Conservation (phyloP, 371 early-diverging fungal species). For the Apophysomyces trapeziformis region DNA sequence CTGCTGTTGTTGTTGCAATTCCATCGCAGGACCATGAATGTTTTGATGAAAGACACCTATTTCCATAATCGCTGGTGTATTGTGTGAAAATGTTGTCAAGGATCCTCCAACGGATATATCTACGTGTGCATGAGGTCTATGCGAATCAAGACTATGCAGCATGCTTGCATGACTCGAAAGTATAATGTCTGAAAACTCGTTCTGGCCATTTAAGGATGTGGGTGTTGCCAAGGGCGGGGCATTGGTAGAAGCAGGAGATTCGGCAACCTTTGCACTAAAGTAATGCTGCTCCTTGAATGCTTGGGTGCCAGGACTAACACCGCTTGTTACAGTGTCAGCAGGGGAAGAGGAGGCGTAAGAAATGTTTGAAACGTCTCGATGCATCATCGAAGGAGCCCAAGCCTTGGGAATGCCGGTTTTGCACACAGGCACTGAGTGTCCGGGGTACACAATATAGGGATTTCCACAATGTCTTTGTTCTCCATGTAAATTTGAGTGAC, state of each 20-base stretch:
- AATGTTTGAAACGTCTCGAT: neutral
- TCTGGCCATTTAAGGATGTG: neutral
- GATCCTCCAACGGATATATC: neutral
- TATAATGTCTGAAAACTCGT: neutral
- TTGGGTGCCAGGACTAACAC: neutral
- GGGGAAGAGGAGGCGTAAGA: neutral
- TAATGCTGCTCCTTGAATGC: neutral
- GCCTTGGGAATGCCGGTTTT: neutral
- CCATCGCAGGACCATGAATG: constrained; percentile 6
- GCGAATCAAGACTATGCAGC: neutral
- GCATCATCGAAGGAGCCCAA: neutral
- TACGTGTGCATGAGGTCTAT: neutral
- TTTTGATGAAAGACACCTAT: constrained; percentile 18
- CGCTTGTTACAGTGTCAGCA: neutral
- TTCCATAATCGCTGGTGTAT: neutral
- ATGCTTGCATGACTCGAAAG: neutral
- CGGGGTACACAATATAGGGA: neutral
- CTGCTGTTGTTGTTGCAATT: constrained; percentile 12
- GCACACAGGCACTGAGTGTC: neutral
- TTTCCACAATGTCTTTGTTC: neutral
- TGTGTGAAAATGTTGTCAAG: neutral
- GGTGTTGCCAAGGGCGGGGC: neutral
- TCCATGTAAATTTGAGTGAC: neutral
- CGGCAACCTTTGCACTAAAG: neutral
- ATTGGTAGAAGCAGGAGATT: neutral